Evolutionary conservation across 2,329 filamentous ascomycete species (phyloP).

Genomic region (Endothia cerciana): DNA sequence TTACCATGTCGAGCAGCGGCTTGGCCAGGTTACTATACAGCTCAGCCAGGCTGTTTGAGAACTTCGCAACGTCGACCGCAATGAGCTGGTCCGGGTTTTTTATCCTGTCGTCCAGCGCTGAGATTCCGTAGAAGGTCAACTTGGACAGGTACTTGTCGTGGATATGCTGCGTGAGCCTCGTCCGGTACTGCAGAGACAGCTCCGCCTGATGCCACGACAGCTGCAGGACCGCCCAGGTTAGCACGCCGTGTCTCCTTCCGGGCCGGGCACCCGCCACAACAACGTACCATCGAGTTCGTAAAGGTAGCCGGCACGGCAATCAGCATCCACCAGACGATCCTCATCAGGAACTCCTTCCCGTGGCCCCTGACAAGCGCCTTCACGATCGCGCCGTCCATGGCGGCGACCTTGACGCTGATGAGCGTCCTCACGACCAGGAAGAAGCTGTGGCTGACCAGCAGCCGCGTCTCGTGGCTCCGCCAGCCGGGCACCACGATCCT

Average conservation of each 20-base stretch:
- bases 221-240: conserved; percentile 47
- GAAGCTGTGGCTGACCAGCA: conserved; percentile 88
- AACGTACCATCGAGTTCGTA: conserved; percentile 92
- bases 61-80: conserved; percentile 93
- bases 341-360: conserved; percentile 84
- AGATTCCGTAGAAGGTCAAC: conserved; percentile 96
- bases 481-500: conserved; percentile 90
- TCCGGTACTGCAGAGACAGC: conserved; percentile 88
- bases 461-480: conserved; percentile 82
- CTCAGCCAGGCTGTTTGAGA: conserved; percentile 92
- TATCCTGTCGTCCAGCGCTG: conserved; percentile 93
- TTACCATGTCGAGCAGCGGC: conserved; percentile 86
- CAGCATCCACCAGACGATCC: conserved; percentile 97
- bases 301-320: conserved; percentile 96
- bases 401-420: conserved; percentile 93
- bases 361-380: conserved; percentile 90
- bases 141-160: conserved; percentile 97
- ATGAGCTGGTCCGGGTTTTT: conserved; percentile 98
- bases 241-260: not conserved
- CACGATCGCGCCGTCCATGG: conserved; percentile 91
- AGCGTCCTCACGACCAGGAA: conserved; percentile 90
- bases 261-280: not conserved
- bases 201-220: conserved; percentile 97
- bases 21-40: conserved; percentile 97
- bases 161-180: conserved; percentile 89